Conservation (phyloP, 805 yeast genomes). For the Schwanniomyces yamadae region DNA sequence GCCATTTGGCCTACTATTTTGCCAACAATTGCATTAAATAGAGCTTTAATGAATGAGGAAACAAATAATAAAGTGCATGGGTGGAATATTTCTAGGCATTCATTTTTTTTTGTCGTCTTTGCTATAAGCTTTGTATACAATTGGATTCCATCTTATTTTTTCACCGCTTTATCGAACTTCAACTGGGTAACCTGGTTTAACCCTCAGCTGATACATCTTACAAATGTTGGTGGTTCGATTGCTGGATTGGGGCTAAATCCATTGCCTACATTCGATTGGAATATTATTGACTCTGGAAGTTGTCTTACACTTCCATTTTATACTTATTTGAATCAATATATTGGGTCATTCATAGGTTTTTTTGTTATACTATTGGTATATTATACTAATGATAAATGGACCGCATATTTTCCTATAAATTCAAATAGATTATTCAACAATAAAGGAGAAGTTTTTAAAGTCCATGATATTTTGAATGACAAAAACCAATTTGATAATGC, state of each 20-base stretch:
- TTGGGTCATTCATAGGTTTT: conserved; percentile 37
- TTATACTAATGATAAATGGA: conserved; percentile 51
- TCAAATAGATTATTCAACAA: conserved; percentile 54
- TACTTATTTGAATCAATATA: conserved; percentile 40
- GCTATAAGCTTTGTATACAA: conserved; percentile 37
- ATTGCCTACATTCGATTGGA: conserved; percentile 45
- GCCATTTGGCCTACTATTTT: conserved; percentile 45
- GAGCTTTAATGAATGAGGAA: conserved; percentile 35
- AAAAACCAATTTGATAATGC: conserved; percentile 44
- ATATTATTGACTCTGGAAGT: conserved; percentile 34
- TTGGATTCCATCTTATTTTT: conserved; percentile 42
- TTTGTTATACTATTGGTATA: conserved; percentile 32
- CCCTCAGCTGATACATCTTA: conserved; percentile 38
- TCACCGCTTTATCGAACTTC: conserved; percentile 38
- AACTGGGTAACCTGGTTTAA: conserved; percentile 48
- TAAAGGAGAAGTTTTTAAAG: conserved; percentile 47
- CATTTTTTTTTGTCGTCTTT: conserved; percentile 37
- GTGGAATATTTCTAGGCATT: conserved; percentile 42
- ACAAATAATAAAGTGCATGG: conserved; percentile 27
- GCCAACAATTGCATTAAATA: conserved; percentile 43
- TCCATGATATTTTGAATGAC: conserved; percentile 44
- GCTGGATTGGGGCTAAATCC: conserved; percentile 44
- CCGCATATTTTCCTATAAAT: conserved; percentile 51
- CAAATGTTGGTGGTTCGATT: conserved; percentile 38
- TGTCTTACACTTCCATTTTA: conserved; percentile 44